Conservation (phyloP, 2,329 filamentous ascomycete genomes). For the Neonectria punicea region DNA sequence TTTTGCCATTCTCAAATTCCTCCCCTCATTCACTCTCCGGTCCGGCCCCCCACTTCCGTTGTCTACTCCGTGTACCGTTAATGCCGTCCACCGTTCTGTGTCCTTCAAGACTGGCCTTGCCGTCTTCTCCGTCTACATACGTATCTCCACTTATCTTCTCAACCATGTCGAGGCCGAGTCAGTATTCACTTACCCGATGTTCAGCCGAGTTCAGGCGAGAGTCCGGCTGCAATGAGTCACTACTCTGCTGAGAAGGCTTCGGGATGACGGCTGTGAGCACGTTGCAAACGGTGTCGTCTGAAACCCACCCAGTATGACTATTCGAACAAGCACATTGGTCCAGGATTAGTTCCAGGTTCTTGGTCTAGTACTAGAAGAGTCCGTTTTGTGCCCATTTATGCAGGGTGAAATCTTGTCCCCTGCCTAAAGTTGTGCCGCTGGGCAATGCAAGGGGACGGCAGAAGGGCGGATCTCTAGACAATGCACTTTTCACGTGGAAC, state of each 20-base stretch:
- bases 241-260: neutral
- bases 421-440: neutral
- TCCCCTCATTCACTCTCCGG: neutral
- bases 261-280: conserved; percentile 3
- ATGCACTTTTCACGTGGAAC: neutral
- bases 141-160: neutral
- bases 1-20: neutral
- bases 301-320: neutral
- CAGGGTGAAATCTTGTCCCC: conserved; percentile 12
- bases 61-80: neutral
- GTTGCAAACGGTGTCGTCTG: neutral
- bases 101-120: neutral
- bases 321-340: neutral
- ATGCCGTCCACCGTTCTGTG: neutral
- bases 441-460: conserved; percentile 2
- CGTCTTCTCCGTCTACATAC: neutral
- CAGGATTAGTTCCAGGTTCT: neutral
- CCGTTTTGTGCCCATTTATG: conserved; percentile 6
- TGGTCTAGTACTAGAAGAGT: neutral
- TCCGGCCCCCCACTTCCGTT: conserved; percentile 25
- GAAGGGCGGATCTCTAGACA: neutral
- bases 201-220: neutral
- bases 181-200: neutral
- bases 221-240: neutral
- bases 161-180: neutral